Conservation (phyloP, 805 yeast species). For the Kurtzmaniella cleridarum region DNA sequence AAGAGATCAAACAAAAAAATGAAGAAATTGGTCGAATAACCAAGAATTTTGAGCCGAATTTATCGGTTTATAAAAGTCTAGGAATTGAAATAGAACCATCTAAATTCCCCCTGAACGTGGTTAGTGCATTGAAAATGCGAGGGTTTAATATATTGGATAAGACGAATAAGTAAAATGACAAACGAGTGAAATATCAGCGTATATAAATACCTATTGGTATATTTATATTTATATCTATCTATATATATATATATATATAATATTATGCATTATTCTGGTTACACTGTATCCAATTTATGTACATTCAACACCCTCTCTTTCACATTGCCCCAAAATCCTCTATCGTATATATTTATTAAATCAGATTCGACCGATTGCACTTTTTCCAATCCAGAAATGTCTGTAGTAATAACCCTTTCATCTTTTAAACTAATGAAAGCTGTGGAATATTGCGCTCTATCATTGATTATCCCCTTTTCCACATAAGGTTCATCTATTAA, state of each 20-base stretch:
- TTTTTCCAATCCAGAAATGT: constrained; percentile 9
- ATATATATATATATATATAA: background rate
- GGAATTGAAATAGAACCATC: no score
- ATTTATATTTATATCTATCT: background rate
- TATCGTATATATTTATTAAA: constrained; percentile 43
- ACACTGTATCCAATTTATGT: no score
- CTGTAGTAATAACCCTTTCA: constrained; percentile 13
- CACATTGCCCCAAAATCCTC: constrained; percentile 41
- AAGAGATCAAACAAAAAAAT: no score
- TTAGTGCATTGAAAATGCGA: no score
- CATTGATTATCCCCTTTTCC: constrained; percentile 14
- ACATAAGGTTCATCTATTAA: constrained; percentile 13
- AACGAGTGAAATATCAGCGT: background rate
- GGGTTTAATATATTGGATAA: no score
- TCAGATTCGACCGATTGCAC: constrained; percentile 22
- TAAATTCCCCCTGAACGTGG: no score
- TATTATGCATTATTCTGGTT: no score
- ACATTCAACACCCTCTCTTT: constrained; percentile 20
- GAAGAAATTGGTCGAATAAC: no score
- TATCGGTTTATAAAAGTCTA: no score
- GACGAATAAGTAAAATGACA: background rate
- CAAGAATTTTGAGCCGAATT: no score
- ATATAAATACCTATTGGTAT: background rate
- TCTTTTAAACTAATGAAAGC: constrained; percentile 26
- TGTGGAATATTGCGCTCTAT: constrained; percentile 7